Conservation (phyloP, 1,139 yeast species). For the Debaryomyces nepalensis region DNA sequence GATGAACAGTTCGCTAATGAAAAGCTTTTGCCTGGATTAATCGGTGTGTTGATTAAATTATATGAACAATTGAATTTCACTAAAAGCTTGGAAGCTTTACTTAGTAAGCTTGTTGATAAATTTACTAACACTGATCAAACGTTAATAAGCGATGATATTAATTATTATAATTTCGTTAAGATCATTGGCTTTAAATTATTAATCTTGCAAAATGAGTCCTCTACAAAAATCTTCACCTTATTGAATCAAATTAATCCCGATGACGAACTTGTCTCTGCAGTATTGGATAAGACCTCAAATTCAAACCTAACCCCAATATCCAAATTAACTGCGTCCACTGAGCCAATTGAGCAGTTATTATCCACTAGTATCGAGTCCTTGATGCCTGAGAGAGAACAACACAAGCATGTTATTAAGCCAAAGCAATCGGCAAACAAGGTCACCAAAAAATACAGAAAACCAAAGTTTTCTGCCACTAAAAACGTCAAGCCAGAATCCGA, state of each 20-base stretch:
- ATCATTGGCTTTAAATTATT: constrained; percentile 53
- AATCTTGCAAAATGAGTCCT: constrained; percentile 31
- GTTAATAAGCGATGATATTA: constrained; percentile 25
- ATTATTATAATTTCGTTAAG: constrained; percentile 46
- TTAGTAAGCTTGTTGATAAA: constrained; percentile 28
- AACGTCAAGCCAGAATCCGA: constrained; percentile 37
- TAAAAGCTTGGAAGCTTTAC: constrained; percentile 30
- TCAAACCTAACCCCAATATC: constrained; percentile 36
- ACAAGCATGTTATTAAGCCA: constrained; percentile 15
- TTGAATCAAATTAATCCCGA: constrained; percentile 31
- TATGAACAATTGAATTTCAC: constrained; percentile 44
- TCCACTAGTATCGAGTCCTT: constrained; percentile 30
- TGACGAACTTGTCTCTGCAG: constrained; percentile 40
- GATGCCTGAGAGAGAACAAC: constrained; percentile 18
- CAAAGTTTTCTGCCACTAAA: constrained; percentile 46
- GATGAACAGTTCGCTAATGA: constrained; percentile 23
- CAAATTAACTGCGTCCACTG: constrained; percentile 30
- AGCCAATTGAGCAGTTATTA: constrained; percentile 35
- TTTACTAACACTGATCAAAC: constrained; percentile 24
- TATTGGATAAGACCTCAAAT: constrained; percentile 28
- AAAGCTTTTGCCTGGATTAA: constrained; percentile 44
- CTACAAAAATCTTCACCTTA: constrained; percentile 37
- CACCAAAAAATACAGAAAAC: constrained; percentile 29
- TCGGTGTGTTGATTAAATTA: constrained; percentile 50
- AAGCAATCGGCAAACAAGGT: constrained; percentile 22